Conservation (phyloP, 495 filamentous ascomycete genomes). For the Penicillium steckii region DNA sequence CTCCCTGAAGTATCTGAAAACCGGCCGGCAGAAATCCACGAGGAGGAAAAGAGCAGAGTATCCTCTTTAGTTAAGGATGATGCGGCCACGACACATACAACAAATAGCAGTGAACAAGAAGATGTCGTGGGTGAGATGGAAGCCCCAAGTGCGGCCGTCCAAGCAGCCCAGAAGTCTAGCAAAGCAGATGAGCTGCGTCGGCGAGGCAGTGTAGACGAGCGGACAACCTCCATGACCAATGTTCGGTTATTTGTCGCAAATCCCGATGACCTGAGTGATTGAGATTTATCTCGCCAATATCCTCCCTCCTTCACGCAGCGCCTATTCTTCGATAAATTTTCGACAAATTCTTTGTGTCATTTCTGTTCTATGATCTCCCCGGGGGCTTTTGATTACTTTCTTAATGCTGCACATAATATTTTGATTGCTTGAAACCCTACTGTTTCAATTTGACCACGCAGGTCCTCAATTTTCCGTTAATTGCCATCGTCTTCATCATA, state of each 20-base stretch:
- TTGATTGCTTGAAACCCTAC: constrained; percentile 10
- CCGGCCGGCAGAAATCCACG: constrained; percentile 43
- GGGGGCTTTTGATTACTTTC: constrained; percentile 8
- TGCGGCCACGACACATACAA: constrained; percentile 33
- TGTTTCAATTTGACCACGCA: constrained; percentile 6
- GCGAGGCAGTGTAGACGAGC: constrained; percentile 91
- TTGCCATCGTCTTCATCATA: constrained; percentile 19
- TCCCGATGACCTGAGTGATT: constrained; percentile 81
- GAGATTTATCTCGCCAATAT: constrained; percentile 8
- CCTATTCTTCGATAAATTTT: constrained; percentile 7
- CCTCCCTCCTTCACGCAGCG: constrained; percentile 16
- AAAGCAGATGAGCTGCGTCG: constrained; percentile 74
- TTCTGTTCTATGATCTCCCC: constrained; percentile 15
- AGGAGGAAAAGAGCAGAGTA: constrained; percentile 36
- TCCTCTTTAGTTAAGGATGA: constrained; percentile 46
- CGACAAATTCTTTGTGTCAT: constrained; percentile 11
- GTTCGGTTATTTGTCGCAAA: constrained; percentile 92
- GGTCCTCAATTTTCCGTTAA: constrained; percentile 13
- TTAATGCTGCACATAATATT: constrained; percentile 29
- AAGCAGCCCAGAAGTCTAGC: constrained; percentile 64
- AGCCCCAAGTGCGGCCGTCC: constrained; percentile 36
- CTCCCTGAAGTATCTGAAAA: constrained; percentile 53
- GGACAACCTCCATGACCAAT: constrained; percentile 78
- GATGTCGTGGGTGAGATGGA: constrained; percentile 53
- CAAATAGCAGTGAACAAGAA: constrained; percentile 49